Evolutionary conservation across 306 rosid species (phyloP).

Genomic region (Glycyrrhiza uralensis): DNA sequence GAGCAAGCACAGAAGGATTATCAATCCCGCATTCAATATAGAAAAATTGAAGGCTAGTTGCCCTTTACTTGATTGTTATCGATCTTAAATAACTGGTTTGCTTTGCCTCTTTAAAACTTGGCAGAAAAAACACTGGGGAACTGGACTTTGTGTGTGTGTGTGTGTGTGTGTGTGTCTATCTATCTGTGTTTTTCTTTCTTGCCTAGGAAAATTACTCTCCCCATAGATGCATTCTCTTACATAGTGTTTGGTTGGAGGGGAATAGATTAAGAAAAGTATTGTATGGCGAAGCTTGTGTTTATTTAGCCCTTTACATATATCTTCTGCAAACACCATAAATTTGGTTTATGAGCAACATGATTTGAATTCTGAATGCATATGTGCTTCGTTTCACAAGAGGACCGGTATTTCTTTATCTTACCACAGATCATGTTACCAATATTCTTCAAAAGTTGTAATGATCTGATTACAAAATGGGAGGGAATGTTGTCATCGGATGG

Average conservation of each 20-base stretch:
- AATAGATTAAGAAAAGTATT: too few species aligned
- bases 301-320: not conserved
- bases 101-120: not conserved
- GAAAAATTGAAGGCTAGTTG: slow-evolving; percentile 54
- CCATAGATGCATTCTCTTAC: not conserved
- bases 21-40: slow-evolving; percentile 49
- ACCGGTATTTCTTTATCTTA: not conserved
- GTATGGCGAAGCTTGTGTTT: not conserved
- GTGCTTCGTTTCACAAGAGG: not conserved
- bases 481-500: not conserved
- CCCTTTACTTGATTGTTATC: not conserved
- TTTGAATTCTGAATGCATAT: not conserved
- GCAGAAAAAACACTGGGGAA: too few species aligned
- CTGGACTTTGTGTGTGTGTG: too few species aligned
- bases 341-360: not conserved
- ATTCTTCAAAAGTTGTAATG: slow-evolving; percentile 20
- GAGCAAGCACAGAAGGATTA: slow-evolving; percentile 52
- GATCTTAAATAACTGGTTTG: not conserved
- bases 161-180: too few species aligned
- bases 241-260: not conserved
- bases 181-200: not conserved
- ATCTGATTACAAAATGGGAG: slow-evolving; percentile 39
- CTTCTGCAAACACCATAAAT: not conserved
- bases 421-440: slow-evolving; percentile 30
- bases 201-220: not conserved